Conservation (phyloP, 768 basidiomycete genomes). For the Lenzites betulinus region DNA sequence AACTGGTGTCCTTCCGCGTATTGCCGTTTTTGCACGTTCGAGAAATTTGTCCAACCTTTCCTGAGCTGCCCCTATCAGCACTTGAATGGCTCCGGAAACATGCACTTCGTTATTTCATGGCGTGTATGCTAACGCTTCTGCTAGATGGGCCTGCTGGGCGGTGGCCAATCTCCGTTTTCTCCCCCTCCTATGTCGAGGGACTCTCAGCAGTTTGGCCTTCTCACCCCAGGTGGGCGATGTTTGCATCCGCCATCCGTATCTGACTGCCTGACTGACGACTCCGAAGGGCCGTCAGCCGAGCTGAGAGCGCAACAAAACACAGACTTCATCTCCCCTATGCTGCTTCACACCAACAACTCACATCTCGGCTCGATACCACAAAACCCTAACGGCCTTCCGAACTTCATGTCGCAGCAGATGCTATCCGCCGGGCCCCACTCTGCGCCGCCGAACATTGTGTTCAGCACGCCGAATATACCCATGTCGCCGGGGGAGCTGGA, state of each 20-base stretch:
- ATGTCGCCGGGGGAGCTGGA: slow-evolving; percentile 56
- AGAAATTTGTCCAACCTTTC: no score
- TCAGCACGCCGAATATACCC: slow-evolving; percentile 41
- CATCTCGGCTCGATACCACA: slow-evolving; percentile 26
- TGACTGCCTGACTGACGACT: neutral
- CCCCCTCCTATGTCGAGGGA: slow-evolving; percentile 30
- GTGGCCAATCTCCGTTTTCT: slow-evolving; percentile 37
- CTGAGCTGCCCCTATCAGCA: no score
- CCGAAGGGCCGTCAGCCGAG: slow-evolving; percentile 62
- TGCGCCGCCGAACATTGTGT: slow-evolving; percentile 76
- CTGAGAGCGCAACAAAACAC: slow-evolving; percentile 59
- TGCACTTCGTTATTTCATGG: no score
- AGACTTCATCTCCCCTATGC: slow-evolving; percentile 66
- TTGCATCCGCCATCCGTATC: slow-evolving; percentile 17
- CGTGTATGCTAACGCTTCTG: neutral
- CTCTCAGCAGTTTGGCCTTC: slow-evolving; percentile 49
- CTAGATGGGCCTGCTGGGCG: slow-evolving; percentile 35
- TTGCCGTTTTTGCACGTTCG: no score
- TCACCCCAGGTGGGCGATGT: slow-evolving; percentile 60
- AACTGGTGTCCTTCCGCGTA: no score
- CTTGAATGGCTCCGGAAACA: no score
- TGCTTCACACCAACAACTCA: slow-evolving; percentile 43
- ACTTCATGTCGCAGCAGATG: slow-evolving; percentile 29
- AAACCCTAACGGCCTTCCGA: slow-evolving; percentile 26
- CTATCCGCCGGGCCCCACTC: slow-evolving; percentile 44